phyloP scores from a whole-genome alignment of 108 stramenopile genomes.

The Nitzschia inconspicua region DNA sequence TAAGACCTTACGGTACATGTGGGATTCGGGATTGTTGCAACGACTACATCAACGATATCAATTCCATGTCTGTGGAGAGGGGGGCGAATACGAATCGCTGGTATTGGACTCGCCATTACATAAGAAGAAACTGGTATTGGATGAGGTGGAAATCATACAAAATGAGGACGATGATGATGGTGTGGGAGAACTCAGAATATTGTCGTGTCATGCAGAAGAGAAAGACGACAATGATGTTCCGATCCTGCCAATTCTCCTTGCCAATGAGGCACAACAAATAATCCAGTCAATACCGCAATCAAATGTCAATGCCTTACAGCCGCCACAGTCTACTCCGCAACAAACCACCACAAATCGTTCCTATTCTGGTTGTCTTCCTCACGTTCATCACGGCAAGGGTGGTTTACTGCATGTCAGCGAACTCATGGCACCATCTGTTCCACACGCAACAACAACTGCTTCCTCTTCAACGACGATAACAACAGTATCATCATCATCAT shows the following conservation, averaged over 20 bases:
- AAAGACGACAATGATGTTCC: constrained; percentile 41
- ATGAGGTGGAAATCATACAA: constrained; percentile 66
- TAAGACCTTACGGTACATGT: constrained; percentile 43
- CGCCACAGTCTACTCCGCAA: neutral
- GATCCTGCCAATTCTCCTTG: neutral
- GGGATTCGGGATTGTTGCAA: constrained; percentile 41
- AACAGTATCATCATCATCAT: neutral
- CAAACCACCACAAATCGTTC: neutral
- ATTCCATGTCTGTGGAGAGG: constrained; percentile 96
- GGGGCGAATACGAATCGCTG: constrained; percentile 98
- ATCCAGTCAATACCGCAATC: no score
- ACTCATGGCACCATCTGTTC: constrained; percentile 25
- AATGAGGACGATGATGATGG: constrained; percentile 76
- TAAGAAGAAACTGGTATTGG: constrained; percentile 78
- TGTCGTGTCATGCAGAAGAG: constrained; percentile 72
- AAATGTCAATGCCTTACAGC: no score
- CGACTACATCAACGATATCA: constrained; percentile 77
- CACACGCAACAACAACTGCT: constrained; percentile 36
- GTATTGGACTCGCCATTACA: constrained; percentile 89
- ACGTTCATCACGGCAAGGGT: constrained; percentile 45
- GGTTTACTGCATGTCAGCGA: constrained; percentile 72
- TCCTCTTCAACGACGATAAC: constrained; percentile 25
- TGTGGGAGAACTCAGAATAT: constrained; percentile 74
- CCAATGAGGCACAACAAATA: neutral
- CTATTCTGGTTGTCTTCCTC: constrained; percentile 52